Evolutionary conservation across 148 eudicot species (phyloP).

Genomic region (Spergularia marina): DNA sequence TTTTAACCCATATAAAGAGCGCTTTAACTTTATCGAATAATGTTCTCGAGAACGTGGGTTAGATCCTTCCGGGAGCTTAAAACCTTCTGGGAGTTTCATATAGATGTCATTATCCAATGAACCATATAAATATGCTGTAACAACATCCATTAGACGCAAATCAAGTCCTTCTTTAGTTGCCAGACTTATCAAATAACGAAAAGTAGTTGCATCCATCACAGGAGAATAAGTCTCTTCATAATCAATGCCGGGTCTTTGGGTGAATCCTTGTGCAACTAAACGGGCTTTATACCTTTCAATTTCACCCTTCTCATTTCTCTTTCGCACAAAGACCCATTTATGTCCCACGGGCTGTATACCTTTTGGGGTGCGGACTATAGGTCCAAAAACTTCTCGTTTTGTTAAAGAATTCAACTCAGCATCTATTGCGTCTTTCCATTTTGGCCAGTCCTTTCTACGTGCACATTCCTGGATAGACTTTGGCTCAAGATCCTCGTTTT

Average conservation of each 20-base stretch:
- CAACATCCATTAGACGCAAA: slow-evolving; percentile 13
- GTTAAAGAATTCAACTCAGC: background rate
- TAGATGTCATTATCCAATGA: background rate
- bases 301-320: slow-evolving; percentile 3
- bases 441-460: background rate
- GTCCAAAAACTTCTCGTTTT: slow-evolving; percentile 11
- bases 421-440: slow-evolving; percentile 11
- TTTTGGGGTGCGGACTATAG: background rate
- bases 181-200: background rate
- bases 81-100: background rate
- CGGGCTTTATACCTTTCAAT: background rate
- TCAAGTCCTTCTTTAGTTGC: background rate
- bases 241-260: background rate
- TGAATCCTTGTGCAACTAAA: background rate
- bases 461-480: background rate
- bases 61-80: background rate
- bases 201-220: background rate
- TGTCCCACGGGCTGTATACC: slow-evolving; percentile 1
- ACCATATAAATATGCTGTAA: background rate
- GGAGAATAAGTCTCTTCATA: slow-evolving; percentile 11
- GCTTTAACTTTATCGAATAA: background rate
- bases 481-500: background rate
- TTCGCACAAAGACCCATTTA: slow-evolving; percentile 10
- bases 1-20: background rate
- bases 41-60: background rate